A percentile compares a stretch with the other conserved stretches of the same genome.
These are phyloP conservation scores for Torulaspora delbrueckii DNA, from an alignment of 805 yeast species.

Conservation along the genomic window DNA sequence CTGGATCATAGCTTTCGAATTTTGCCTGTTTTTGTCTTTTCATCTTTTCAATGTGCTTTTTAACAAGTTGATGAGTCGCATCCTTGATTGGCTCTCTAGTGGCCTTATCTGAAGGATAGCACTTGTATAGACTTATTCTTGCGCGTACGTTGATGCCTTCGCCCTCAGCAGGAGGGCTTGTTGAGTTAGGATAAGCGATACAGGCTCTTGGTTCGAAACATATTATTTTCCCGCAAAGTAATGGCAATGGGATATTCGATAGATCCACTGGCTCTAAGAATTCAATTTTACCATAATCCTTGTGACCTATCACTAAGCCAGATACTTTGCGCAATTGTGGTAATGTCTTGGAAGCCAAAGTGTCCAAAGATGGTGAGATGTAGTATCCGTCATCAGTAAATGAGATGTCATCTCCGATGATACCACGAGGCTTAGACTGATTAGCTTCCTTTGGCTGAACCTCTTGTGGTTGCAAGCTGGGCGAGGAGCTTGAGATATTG, in stretches of 20 bases:
- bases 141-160: constrained; percentile 81
- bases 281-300: constrained; percentile 64
- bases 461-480: constrained; percentile 5
- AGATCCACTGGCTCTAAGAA: constrained; percentile 82
- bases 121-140: constrained; percentile 65
- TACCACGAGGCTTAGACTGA: constrained; percentile 16
- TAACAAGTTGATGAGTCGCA: constrained; percentile 65
- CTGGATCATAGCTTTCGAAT: constrained; percentile 74
- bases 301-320: constrained; percentile 72
- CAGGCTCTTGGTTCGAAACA: constrained; percentile 56
- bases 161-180: constrained; percentile 57
- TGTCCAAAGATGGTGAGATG: constrained; percentile 71
- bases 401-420: constrained; percentile 39
- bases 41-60: constrained; percentile 62
- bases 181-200: constrained; percentile 64
- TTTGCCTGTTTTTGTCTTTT: constrained; percentile 50
- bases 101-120: constrained; percentile 74
- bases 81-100: constrained; percentile 72
- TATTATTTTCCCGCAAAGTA: constrained; percentile 62
- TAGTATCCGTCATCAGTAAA: constrained; percentile 76
- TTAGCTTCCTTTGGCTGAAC: neutral
- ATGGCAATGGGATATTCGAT: constrained; percentile 55
- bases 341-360: constrained; percentile 54
- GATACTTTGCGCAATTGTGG: constrained; percentile 59
- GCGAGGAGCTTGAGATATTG: constrained; percentile 1